Conservation (phyloP, 2,329 filamentous ascomycete species). For the Pseudocercospora fuligena region DNA sequence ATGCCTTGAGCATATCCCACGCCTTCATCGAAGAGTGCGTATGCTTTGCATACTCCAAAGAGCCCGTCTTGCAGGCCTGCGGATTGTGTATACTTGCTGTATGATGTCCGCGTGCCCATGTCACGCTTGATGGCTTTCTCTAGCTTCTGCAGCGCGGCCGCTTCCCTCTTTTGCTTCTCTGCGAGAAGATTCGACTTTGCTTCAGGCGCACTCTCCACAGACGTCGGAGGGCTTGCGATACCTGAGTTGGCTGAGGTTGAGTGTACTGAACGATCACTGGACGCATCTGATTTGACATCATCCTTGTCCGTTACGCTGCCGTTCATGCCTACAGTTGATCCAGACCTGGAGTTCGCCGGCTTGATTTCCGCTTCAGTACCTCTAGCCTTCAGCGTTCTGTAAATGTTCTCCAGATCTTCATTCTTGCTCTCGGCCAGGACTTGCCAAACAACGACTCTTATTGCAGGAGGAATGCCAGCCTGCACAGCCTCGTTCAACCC, state of each 20-base stretch:
- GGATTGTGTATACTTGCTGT: constrained; percentile 91
- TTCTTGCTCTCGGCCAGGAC: constrained; percentile 95
- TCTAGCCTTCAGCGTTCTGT: constrained; percentile 76
- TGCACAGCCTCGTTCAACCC: constrained; percentile 91
- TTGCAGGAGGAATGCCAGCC: constrained; percentile 89
- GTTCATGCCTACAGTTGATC: constrained; percentile 52
- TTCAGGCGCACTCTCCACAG: constrained; percentile 52
- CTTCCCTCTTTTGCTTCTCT: constrained; percentile 78
- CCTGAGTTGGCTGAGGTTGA: constrained; percentile 64
- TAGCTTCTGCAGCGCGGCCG: constrained; percentile 73
- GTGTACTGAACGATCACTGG: constrained; percentile 79
- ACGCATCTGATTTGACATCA: constrained; percentile 76
- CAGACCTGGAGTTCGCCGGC: constrained; percentile 26
- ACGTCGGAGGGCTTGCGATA: constrained; percentile 42
- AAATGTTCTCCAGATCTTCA: constrained; percentile 84
- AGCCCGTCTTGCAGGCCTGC: constrained; percentile 90
- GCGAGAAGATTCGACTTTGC: constrained; percentile 66
- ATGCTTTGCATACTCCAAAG: constrained; percentile 96
- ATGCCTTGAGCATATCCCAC: constrained; percentile 98
- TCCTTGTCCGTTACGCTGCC: constrained; percentile 61
- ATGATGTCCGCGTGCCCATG: constrained; percentile 89
- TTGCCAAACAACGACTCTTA: constrained; percentile 98
- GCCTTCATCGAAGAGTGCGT: constrained; percentile 90
- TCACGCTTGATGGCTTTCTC: constrained; percentile 93
- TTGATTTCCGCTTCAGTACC: constrained; percentile 75